Conservation (phyloP, 139 green algal genomes). For the Picochlorum sp. region DNA sequence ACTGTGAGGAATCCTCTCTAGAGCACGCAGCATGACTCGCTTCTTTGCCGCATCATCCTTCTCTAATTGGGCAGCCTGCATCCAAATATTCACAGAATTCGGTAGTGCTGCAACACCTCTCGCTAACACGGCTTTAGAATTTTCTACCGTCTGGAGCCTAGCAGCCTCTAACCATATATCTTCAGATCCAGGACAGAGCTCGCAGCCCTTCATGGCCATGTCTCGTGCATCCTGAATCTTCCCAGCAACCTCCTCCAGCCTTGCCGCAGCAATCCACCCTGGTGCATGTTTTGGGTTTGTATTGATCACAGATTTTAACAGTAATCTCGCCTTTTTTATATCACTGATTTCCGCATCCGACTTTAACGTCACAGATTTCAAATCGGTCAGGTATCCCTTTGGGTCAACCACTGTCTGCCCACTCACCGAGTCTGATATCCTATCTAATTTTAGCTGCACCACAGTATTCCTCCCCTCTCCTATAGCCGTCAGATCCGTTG, state of each 20-base stretch:
- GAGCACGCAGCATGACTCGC: slow-evolving; percentile 81
- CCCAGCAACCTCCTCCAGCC: slow-evolving; percentile 73
- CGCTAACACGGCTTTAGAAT: slow-evolving; percentile 81
- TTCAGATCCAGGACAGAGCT: slow-evolving; percentile 86
- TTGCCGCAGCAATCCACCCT: slow-evolving; percentile 91
- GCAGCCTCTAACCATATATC: slow-evolving; percentile 97
- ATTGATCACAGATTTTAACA: slow-evolving; percentile 91
- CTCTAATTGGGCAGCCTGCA: slow-evolving; percentile 69
- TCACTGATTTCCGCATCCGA: slow-evolving; percentile 88
- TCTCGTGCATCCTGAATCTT: slow-evolving; percentile 49
- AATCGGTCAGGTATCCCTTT: slow-evolving; percentile 96
- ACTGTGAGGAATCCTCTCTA: slow-evolving; percentile 80
- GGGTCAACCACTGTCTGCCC: slow-evolving; percentile 96
- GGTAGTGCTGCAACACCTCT: slow-evolving; percentile 74
- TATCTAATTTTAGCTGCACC: slow-evolving; percentile 90
- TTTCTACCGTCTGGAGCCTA: slow-evolving; percentile 67
- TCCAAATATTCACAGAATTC: slow-evolving; percentile 83
- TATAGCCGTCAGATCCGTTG: slow-evolving; percentile 87
- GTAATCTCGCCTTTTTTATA: slow-evolving; percentile 95
- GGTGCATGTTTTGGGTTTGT: slow-evolving; percentile 95
- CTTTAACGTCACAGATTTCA: slow-evolving; percentile 68
- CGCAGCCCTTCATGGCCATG: slow-evolving; percentile 73
- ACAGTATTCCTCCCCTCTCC: slow-evolving; percentile 67
- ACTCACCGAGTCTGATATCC: slow-evolving; percentile 79
- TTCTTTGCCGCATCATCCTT: slow-evolving; percentile 63